Evolutionary conservation across 2,329 filamentous ascomycete species (phyloP), one percentile per base, ranked within the genome.

Genomic region (Aulographum hederae): DNA sequence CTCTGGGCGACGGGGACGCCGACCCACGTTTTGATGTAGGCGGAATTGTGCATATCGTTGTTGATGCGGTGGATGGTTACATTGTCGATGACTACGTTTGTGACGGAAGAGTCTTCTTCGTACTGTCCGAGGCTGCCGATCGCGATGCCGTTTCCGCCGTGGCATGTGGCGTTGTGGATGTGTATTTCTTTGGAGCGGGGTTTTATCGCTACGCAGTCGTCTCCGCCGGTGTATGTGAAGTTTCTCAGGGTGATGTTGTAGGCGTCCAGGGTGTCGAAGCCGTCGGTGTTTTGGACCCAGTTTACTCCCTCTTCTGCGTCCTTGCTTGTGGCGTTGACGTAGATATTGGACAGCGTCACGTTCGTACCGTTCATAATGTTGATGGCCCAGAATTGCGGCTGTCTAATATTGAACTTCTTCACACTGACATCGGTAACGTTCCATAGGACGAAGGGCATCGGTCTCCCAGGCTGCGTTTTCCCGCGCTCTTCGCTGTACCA

Each of bases 121-220:
- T 69, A 69, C 40, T 69, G 65, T 2, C 65, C 65, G 1, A 69
- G 48, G 37, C 54, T 60, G 2, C 66, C 66, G 25, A 59, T 56
- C 4, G 66, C 64, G 18, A 57, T 56, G 32, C 57, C 57, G 36
- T 69, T 69, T 3, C 65, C 65, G 10, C 61, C 60, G 26, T 56
- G 54, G 34, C 69, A 78, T 36, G 54, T 57, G 5, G 58, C 40
- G 44, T 67, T 75, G 34, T 65, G 59, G 34, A 62, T 48, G 21
- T 54, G 50, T 37, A 65, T 60, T 41, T 74, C 70, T 49, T 69
- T 61, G 35, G 69, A 71, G 50, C 76, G 61, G 26, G 64, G 58
- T 51, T 78, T 80, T 37, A 62, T 58, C 26, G 65, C 63, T 17
- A 71, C 63, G 48, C 76, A 81, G 34, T 66, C 53, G 44, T 63